These are phyloP conservation scores for Pluteus cervinus DNA, from an alignment of 768 basidiomycete genomes.

Conservation along the genomic window DNA sequence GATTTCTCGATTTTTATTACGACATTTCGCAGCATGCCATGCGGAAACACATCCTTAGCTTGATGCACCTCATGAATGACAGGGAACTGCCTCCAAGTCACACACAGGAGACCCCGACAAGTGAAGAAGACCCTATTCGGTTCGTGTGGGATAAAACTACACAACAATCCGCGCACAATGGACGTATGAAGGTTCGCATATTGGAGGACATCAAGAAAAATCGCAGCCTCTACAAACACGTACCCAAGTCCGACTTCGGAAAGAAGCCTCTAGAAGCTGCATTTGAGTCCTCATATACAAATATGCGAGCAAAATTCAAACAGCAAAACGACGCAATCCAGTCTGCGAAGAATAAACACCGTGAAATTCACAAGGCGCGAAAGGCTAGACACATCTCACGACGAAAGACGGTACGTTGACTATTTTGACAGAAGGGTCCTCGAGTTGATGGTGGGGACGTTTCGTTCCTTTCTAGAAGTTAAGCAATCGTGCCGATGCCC, in stretches of 20 bases:
- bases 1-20: conserved; percentile 1
- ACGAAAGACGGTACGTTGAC: conserved; percentile 55
- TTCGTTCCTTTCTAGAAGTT: conserved; percentile 48
- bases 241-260: conserved; percentile 59
- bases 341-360: conserved; percentile 38
- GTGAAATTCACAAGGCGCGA: conserved; percentile 58
- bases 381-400: conserved; percentile 55
- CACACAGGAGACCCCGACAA: conserved; percentile 42
- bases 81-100: conserved; percentile 59
- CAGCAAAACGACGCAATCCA: conserved; percentile 45
- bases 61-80: conserved; percentile 52
- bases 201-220: conserved; percentile 54
- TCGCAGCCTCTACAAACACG: conserved; percentile 52
- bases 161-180: conserved; percentile 70
- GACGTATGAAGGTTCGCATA: conserved; percentile 61
- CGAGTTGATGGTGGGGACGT: too few species aligned
- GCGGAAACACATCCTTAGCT: conserved; percentile 54
- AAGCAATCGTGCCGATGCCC: conserved; percentile 52
- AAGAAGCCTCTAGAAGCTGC: conserved; percentile 53
- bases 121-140: conserved; percentile 50
- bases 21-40: conserved; percentile 52
- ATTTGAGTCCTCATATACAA: conserved; percentile 70
- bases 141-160: conserved; percentile 79
- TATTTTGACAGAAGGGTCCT: too few species aligned
- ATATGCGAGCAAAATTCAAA: conserved; percentile 61